Evolutionary conservation across 805 yeast genomes (phyloP).

Genomic region (Candida nanaspora): DNA sequence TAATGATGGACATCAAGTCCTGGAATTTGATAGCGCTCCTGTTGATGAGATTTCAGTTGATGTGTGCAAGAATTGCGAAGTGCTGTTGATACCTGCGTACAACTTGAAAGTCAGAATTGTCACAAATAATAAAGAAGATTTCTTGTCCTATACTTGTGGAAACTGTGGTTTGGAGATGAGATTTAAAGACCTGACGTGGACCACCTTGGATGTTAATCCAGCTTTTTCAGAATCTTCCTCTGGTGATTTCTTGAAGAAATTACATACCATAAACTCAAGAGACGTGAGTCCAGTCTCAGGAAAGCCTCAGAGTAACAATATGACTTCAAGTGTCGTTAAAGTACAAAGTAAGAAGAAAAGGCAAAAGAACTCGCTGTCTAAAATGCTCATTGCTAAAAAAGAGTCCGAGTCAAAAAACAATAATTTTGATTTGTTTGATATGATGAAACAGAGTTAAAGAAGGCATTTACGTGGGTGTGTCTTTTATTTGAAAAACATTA

Average conservation of each 20-base stretch:
- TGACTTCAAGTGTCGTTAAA: too few species aligned
- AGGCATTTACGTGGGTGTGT: neutral
- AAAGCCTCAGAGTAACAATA: too few species aligned
- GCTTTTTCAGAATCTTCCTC: constrained; percentile 1
- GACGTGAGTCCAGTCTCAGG: too few species aligned
- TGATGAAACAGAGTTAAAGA: constrained; percentile 14
- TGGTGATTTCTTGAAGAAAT: neutral
- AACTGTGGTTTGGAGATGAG: constrained; percentile 10
- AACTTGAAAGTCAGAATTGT: constrained; percentile 10
- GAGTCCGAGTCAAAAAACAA: constrained; percentile 4
- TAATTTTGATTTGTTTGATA: constrained; percentile 19
- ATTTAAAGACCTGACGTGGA: constrained; percentile 4
- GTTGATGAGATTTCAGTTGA: constrained; percentile 1
- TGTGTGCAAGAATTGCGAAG: constrained; percentile 10
- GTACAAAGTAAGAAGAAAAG: constrained; percentile 20
- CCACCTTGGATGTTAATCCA: neutral
- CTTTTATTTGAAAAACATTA: too few species aligned
- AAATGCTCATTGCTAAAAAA: constrained; percentile 14
- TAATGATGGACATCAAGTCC: too few species aligned
- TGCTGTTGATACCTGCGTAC: constrained; percentile 13
- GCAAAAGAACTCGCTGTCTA: constrained; percentile 17
- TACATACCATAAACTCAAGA: too few species aligned
- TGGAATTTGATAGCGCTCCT: constrained; percentile 1
- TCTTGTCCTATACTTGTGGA: constrained; percentile 15
- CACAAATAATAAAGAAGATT: constrained; percentile 3